Base-by-base conservation (phyloP, 2,329 filamentous ascomycete genomes). In the Whalleya microplaca region DNA sequence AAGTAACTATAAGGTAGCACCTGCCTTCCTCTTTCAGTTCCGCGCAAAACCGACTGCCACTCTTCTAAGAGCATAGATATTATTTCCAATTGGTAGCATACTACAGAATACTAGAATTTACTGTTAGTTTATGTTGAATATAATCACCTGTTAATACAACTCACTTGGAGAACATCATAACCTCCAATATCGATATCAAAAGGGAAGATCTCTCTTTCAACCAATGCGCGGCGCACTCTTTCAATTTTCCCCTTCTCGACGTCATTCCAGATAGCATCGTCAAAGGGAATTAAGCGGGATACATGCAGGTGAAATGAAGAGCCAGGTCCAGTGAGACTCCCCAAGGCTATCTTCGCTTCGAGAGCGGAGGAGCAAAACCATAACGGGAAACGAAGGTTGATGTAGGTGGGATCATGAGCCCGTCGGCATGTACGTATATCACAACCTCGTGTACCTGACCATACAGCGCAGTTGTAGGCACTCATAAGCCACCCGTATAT, bases 291-390 rank as follows among this genome's bases (percentile, higher is more conserved):
- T 1, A 20, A 2, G 7, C 58, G 54, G 1, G 48, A n/a, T 2
- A 57, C 48, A 9, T 42, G 51, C 19, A 60, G 19, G 27, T 58
- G 48, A 40, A 60, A 51, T 27, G 58, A 60, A n/a, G 58, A 51
- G 3, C 58, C 54, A 21, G 27, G 42, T 1, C 55, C 51, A 14
- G n/a, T 21, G 14, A 55, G 9, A 18, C 45, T 48, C 19, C 20
- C 21, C 2, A 52, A 45, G 16, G 54, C 57, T 20, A 58, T n/a
- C 21, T 20, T 53, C n/a, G 42, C 51, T 19, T 58, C 58, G 19
- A 61, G 45, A 2, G 29, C 18, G 21, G 51, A 45, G 21, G 55
- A 58, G 23, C 32, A 55, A 8, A 58, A 53, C 27, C 47, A 8
- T 32, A 58, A 51, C 23, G 58, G 58, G 32, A 61, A 19, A 23